phyloP scores from a whole-genome alignment of 179 eudicot species.

The Actinidia arguta region DNA sequence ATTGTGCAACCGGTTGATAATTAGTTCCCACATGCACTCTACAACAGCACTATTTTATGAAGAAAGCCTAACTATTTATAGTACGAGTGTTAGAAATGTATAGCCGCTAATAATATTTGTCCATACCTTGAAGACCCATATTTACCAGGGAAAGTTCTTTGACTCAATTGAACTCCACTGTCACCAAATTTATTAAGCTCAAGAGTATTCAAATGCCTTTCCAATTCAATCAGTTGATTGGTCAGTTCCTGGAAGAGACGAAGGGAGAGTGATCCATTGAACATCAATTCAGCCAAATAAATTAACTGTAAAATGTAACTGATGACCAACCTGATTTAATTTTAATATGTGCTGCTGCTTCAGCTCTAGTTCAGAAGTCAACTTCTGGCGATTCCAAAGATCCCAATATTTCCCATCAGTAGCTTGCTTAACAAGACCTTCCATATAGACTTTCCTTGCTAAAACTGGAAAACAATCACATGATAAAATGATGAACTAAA shows the following conservation, averaged over 20 bases:
- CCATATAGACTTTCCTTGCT: slow-evolving; percentile 79
- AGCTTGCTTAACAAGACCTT: slow-evolving; percentile 84
- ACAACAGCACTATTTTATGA: not conserved
- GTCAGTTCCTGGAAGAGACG: slow-evolving; percentile 64
- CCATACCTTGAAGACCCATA: slow-evolving; percentile 70
- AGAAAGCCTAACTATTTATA: slow-evolving; percentile 4
- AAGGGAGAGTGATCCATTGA: slow-evolving; percentile 18
- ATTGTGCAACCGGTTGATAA: not conserved
- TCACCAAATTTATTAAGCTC: slow-evolving; percentile 83
- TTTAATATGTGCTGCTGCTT: slow-evolving; percentile 61
- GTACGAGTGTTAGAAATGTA: not conserved
- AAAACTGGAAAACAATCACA: slow-evolving; percentile 52
- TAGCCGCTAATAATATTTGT: not conserved
- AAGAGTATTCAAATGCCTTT: slow-evolving; percentile 86
- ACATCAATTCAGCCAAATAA: not conserved
- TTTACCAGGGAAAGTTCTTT: slow-evolving; percentile 46
- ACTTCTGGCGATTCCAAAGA: slow-evolving; percentile 83
- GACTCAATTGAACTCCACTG: slow-evolving; percentile 45
- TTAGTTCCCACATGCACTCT: not conserved
- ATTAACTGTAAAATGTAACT: not conserved
- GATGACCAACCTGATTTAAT: slow-evolving; percentile 66
- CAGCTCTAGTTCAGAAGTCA: slow-evolving; percentile 88
- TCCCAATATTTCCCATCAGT: slow-evolving; percentile 84
- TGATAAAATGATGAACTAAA: not conserved
- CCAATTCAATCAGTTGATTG: slow-evolving; percentile 74